Percentiles rank a stretch among this genome's conserved stretches.
Evolutionary conservation across 2,329 filamentous ascomycete genomes (phyloP).

Genomic region (Arachnopeziza araneosa): DNA sequence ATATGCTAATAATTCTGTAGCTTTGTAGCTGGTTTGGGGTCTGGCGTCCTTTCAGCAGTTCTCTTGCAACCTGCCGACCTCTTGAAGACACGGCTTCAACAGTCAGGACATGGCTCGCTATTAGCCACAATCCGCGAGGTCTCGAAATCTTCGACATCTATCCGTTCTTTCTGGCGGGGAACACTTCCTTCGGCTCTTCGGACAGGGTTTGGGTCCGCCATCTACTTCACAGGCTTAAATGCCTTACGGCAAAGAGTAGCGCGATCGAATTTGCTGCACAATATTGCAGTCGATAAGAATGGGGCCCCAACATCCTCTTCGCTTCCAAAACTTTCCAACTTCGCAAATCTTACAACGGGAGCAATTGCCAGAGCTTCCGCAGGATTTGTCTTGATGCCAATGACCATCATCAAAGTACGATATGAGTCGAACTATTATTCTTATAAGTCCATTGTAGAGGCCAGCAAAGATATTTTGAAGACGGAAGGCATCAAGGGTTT

Average conservation of each 20-base stretch:
- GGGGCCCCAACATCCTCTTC: conserved; percentile 52
- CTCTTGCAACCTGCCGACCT: conserved; percentile 93
- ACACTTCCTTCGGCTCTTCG: conserved; percentile 89
- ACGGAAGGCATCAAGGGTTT: conserved; percentile 76
- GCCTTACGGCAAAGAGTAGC: conserved; percentile 66
- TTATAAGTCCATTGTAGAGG: conserved; percentile 70
- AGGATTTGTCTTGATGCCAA: conserved; percentile 88
- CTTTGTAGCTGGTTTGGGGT: conserved; percentile 81
- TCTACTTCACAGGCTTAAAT: conserved; percentile 91
- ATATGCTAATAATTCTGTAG: conserved; percentile 3
- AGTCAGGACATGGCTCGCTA: conserved; percentile 69
- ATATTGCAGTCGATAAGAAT: conserved; percentile 23
- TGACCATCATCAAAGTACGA: conserved; percentile 93
- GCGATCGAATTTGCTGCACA: conserved; percentile 36
- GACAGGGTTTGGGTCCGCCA: conserved; percentile 84
- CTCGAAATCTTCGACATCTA: conserved; percentile 52
- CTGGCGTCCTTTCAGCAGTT: conserved; percentile 80
- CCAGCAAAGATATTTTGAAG: conserved; percentile 66
- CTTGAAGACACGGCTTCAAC: conserved; percentile 92
- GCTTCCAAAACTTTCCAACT: conserved; percentile 75
- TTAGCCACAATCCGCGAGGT: conserved; percentile 64
- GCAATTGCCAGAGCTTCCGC: conserved; percentile 79
- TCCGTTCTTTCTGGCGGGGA: conserved; percentile 82
- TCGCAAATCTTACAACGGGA: conserved; percentile 79
- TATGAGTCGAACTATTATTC: conserved; percentile 86